A percentile compares a stretch with the other conserved stretches of the same genome.
phyloP scores from a whole-genome alignment of 176 grass and related monocot genomes.

The Elaeis guineensis region DNA sequence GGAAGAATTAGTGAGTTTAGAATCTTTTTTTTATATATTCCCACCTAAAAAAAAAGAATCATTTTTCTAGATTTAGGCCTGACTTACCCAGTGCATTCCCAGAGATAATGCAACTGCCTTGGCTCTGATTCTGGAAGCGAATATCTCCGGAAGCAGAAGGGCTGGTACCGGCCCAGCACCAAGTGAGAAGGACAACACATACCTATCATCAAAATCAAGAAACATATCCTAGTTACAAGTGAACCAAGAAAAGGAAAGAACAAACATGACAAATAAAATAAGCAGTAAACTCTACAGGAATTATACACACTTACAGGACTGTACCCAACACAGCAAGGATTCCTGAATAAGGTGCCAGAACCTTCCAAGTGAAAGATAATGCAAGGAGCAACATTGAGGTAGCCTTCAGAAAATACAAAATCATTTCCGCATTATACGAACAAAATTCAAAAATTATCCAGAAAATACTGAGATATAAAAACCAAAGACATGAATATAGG shows the following conservation, averaged over 20 bases:
- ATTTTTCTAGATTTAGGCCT: no score
- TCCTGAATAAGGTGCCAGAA: conserved; percentile 83
- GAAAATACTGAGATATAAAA: neutral
- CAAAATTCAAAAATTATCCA: no score
- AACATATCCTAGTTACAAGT: neutral
- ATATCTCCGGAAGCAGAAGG: conserved; percentile 96
- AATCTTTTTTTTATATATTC: no score
- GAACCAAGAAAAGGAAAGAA: conserved; percentile 1
- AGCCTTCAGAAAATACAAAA: conserved; percentile 37
- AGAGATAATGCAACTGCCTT: conserved; percentile 95
- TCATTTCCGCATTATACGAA: no score
- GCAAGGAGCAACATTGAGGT: conserved; percentile 85
- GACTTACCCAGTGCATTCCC: conserved; percentile 95
- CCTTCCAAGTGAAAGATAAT: conserved; percentile 83
- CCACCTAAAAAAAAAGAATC: no score
- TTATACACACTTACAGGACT: conserved; percentile 59
- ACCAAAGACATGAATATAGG: neutral
- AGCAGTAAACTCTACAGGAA: neutral
- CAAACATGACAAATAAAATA: neutral
- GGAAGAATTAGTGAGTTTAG: no score
- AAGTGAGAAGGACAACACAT: conserved; percentile 90
- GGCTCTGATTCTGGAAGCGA: conserved; percentile 97
- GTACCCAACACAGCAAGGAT: conserved; percentile 84
- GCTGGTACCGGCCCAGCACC: conserved; percentile 97
- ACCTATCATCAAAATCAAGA: conserved; percentile 30